These are phyloP conservation scores for Musa itinerans DNA, from an alignment of 176 grass and related monocot genomes.

Conservation along the genomic window DNA sequence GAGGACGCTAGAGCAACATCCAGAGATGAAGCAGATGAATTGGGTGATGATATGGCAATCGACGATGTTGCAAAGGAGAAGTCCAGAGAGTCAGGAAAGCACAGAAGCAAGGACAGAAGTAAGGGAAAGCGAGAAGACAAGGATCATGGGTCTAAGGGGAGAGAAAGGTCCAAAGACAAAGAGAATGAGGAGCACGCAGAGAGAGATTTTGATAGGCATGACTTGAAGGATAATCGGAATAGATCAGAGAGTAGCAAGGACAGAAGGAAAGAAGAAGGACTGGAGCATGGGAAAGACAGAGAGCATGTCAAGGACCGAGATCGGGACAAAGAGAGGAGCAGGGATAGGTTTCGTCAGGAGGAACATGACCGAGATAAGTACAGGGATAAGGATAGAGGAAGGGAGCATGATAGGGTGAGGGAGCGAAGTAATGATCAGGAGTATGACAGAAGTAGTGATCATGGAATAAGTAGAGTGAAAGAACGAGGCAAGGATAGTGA, in stretches of 20 bases:
- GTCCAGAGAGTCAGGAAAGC: conserved; percentile 11
- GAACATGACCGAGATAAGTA: conserved; percentile 10
- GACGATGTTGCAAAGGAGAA: conserved; percentile 7
- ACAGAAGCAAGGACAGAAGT: conserved; percentile 10
- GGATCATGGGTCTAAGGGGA: background rate
- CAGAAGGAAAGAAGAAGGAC: conserved; percentile 13
- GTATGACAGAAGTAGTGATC: conserved; percentile 3
- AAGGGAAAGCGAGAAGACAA: conserved; percentile 5
- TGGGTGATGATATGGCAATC: conserved; percentile 3
- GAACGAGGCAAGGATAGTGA: conserved; percentile 5
- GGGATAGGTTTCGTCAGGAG: conserved; percentile 6
- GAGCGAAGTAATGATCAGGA: conserved; percentile 14
- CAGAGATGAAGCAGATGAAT: conserved; percentile 6
- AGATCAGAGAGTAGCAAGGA: conserved; percentile 6
- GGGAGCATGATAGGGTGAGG: conserved; percentile 5
- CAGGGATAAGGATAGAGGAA: conserved; percentile 18
- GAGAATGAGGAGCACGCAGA: background rate
- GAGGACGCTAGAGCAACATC: background rate
- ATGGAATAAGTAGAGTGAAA: conserved; percentile 12
- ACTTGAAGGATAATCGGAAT: conserved; percentile 3
- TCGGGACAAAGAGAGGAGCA: conserved; percentile 17
- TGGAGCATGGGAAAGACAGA: conserved; percentile 5
- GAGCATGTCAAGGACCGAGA: conserved; percentile 12
- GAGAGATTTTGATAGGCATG: conserved; percentile 11
- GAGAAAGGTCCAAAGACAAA: conserved; percentile 5